Evolutionary conservation across 192 early-diverging fungal species (phyloP), one percentile per base, ranked within the genome.

Genomic region (Lobosporangium transversale): DNA sequence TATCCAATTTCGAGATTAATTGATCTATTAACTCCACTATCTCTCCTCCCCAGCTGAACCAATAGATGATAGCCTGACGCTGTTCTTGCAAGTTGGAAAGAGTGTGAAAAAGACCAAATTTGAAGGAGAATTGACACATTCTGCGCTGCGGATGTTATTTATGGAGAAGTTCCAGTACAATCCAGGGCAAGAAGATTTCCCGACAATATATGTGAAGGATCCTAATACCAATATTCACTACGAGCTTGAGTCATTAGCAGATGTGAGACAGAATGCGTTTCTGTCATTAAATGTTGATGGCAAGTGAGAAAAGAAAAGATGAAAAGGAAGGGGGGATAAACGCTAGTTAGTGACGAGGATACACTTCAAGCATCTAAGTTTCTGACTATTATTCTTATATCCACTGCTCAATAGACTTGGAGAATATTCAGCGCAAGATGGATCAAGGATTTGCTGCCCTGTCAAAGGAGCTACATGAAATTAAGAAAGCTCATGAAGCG

Each of bases 131-230:
- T 68, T 87, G 32, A 88, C 84, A 36, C 78, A 86, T 24, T 82
- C 89, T 15, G 80, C 80, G 1, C 74, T 93, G 21, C 67, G 83
- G 52, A 89, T 91, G 80, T 53, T 93, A 44, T 93, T 93, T 66
- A 89, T 91, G 55, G 91, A 93, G 53, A 89, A 89, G 52, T 93
- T 90, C 52, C 80, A 78, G 50, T 87, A 83, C 51, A 85, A 84
- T 49, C 75, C 90, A 35, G 86, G 84, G 12, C 85, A 90, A 62
- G 68, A 88, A 15, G 82, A 87, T 44, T 84, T 93, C 49, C 90
- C 91, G 0, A 81, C 81, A 21, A 88, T 93, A 11, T 93, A 93
- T 59, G 86, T 93, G 40, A 83, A 82, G 27, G 89, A 93, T 57
- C 64, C 84, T 0, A 60, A 74, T 23, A 49, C 78, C 1, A 79